Conservation (phyloP, 192 early-diverging fungal genomes). For the Thoreauomyces humboldtii region DNA sequence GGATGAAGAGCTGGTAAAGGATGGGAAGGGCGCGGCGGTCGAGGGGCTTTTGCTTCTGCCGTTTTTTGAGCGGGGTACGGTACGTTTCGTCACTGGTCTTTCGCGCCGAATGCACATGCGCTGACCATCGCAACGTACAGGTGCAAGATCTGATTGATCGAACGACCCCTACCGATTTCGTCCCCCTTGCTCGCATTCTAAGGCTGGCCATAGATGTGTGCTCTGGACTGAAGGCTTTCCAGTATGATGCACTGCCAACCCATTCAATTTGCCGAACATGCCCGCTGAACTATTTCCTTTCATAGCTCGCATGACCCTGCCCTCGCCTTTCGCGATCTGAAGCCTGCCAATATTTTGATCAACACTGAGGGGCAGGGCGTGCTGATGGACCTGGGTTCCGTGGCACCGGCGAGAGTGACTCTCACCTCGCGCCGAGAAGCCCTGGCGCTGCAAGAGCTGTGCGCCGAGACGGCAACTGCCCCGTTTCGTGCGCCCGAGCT, state of each 20-base stretch:
- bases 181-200: constrained; percentile 35
- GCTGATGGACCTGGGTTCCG: constrained; percentile 55
- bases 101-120: not conserved
- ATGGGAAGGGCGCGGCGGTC: constrained; percentile 4
- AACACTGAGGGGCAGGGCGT: constrained; percentile 27
- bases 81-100: constrained; percentile 5
- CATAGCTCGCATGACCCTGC: constrained; percentile 41
- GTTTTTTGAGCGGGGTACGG: constrained; percentile 40
- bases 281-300: not conserved
- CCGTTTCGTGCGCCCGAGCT: constrained; percentile 51
- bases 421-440: constrained; percentile 43
- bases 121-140: too few relatives aligned
- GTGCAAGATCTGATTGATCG: constrained; percentile 51
- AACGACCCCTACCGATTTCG: constrained; percentile 24
- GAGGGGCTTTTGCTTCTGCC: constrained; percentile 48
- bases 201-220: constrained; percentile 41
- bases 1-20: constrained; percentile 34
- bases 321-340: constrained; percentile 49
- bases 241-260: constrained; percentile 32
- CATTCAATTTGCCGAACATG: too few relatives aligned
- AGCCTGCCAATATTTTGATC: constrained; percentile 53
- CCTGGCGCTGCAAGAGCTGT: constrained; percentile 44
- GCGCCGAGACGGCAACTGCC: constrained; percentile 51
- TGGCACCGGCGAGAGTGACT: constrained; percentile 36
- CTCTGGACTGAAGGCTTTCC: constrained; percentile 46